These are phyloP conservation scores for Leptographium procerum DNA, from an alignment of 2,329 filamentous ascomycete species.

Conservation along the genomic window DNA sequence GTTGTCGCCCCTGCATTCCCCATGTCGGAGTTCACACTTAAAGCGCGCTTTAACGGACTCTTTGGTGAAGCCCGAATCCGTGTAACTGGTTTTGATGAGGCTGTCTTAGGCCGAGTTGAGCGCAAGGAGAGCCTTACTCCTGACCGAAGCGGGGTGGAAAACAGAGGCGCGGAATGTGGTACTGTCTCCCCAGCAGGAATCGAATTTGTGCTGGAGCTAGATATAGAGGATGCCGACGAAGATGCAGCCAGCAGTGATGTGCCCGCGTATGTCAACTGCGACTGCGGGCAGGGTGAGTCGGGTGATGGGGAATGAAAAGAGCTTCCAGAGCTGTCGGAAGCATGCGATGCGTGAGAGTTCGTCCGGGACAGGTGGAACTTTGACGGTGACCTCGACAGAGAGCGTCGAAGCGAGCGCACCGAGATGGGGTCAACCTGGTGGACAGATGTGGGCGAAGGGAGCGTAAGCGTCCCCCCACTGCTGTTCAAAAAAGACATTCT, in stretches of 20 bases:
- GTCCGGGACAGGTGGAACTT: slow-evolving; percentile 59
- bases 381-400: slow-evolving; percentile 86
- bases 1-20: slow-evolving; percentile 50
- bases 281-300: slow-evolving; percentile 34
- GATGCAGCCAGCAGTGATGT: background rate
- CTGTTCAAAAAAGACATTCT: slow-evolving; percentile 51
- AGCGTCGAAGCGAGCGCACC: slow-evolving; percentile 73
- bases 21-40: slow-evolving; percentile 58
- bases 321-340: slow-evolving; percentile 37
- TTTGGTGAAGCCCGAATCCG: slow-evolving; percentile 62
- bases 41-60: slow-evolving; percentile 68
- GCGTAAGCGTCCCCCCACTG: slow-evolving; percentile 66
- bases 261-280: slow-evolving; percentile 11
- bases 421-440: slow-evolving; percentile 69
- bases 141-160: slow-evolving; percentile 54
- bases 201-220: background rate
- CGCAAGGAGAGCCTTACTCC: slow-evolving; percentile 56
- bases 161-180: slow-evolving; percentile 24
- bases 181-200: background rate
- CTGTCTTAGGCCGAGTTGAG: slow-evolving; percentile 49
- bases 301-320: slow-evolving; percentile 47
- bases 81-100: slow-evolving; percentile 40
- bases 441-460: slow-evolving; percentile 74
- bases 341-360: slow-evolving; percentile 36
- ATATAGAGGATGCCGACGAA: background rate